A percentile compares a stretch with the other conserved stretches of the same genome.
Evolutionary conservation across 2,329 filamentous ascomycete species (phyloP).

Genomic region (Epichloe coenophiala): DNA sequence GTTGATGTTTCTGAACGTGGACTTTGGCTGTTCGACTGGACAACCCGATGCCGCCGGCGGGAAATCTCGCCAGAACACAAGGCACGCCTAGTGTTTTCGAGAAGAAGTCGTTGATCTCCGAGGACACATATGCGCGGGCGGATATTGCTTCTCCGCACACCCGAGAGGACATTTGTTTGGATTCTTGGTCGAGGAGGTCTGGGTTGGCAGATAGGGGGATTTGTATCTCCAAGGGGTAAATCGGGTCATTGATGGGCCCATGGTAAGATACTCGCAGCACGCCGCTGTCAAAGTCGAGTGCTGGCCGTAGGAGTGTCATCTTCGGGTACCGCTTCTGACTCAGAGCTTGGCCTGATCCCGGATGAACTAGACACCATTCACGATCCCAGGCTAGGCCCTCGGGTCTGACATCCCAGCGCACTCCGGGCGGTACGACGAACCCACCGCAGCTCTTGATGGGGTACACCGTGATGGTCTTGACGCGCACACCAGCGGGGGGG

Average conservation of each 20-base stretch:
- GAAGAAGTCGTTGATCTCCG: constrained; percentile 62
- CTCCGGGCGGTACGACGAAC: constrained; percentile 50
- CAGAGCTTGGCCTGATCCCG: constrained; percentile 69
- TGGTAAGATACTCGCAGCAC: constrained; percentile 47
- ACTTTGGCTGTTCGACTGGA: constrained; percentile 59
- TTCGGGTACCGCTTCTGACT: constrained; percentile 79
- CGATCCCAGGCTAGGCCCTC: constrained; percentile 90
- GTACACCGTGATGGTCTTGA: constrained; percentile 63
- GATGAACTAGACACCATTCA: constrained; percentile 90
- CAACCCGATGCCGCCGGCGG: constrained; percentile 41
- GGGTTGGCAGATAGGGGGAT: constrained; percentile 55
- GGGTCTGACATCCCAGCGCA: constrained; percentile 60
- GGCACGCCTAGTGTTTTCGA: constrained; percentile 60
- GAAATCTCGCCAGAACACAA: constrained; percentile 75
- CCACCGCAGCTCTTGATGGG: constrained; percentile 92
- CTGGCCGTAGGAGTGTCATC: constrained; percentile 74
- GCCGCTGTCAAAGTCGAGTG: constrained; percentile 55
- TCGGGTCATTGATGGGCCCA: constrained; percentile 14
- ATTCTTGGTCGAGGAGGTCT: constrained; percentile 31
- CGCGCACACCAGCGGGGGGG: constrained; percentile 12
- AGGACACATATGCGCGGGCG: constrained; percentile 55
- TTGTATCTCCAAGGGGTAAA: constrained; percentile 19
- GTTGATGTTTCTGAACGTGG: constrained; percentile 48
- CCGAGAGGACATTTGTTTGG: constrained; percentile 39
- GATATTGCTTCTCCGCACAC: constrained; percentile 75